Evolutionary conservation across 1,284 basidiomycete species (phyloP).

Genomic region (Athelia psychrophila): DNA sequence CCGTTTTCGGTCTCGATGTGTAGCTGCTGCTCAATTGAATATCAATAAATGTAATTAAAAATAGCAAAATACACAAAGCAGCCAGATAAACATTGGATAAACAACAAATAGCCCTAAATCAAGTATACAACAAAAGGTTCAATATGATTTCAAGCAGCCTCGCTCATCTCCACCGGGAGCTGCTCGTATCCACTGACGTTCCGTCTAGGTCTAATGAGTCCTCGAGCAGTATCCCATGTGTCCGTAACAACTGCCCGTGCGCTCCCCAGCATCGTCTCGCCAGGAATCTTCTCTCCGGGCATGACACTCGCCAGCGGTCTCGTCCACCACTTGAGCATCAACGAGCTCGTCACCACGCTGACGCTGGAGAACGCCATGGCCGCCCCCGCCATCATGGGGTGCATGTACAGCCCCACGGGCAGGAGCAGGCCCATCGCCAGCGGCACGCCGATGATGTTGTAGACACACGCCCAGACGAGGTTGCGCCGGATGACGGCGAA

Average conservation of each 20-base stretch:
- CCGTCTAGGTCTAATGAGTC: conserved; percentile 36
- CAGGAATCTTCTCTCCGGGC: conserved; percentile 48
- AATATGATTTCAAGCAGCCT: conserved; percentile 22
- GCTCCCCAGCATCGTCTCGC: conserved; percentile 43
- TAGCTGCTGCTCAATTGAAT: no score
- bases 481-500: conserved; percentile 90
- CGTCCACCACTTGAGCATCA: conserved; percentile 86
- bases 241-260: conserved; percentile 34
- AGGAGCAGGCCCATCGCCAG: conserved; percentile 97
- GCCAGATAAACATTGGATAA: no score
- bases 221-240: conserved; percentile 42
- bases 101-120: conserved; percentile 2
- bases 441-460: conserved; percentile 95
- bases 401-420: conserved; percentile 89
- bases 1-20: neutral
- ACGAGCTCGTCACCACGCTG: conserved; percentile 89
- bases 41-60: neutral
- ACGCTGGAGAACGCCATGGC: conserved; percentile 99
- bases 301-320: conserved; percentile 70
- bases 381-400: conserved; percentile 96
- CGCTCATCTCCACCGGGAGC: conserved; percentile 67
- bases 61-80: neutral
- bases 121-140: neutral
- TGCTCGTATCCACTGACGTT: conserved; percentile 58
- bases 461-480: conserved; percentile 90